Conservation (phyloP, 2,329 filamentous ascomycete genomes). For the Salinomyces thailandicus region DNA sequence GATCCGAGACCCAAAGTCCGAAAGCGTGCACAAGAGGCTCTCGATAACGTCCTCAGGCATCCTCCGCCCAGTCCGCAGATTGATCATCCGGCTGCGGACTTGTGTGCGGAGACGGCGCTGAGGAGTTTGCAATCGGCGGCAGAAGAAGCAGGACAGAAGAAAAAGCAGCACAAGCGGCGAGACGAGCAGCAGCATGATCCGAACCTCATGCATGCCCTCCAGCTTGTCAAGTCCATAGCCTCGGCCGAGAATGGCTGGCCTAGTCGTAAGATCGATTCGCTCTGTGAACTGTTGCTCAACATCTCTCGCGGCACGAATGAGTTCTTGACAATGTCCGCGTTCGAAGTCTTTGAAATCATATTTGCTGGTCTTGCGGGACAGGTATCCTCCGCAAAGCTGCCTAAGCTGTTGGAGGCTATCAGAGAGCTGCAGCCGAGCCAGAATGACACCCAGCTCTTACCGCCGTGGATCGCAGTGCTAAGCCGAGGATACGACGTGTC, state of each 20-base stretch:
- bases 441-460: slow-evolving; percentile 88
- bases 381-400: slow-evolving; percentile 78
- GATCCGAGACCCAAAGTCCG: slow-evolving; percentile 88
- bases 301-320: slow-evolving; percentile 88
- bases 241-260: slow-evolving; percentile 87
- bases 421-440: slow-evolving; percentile 81
- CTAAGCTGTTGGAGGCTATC: slow-evolving; percentile 81
- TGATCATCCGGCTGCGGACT: slow-evolving; percentile 89
- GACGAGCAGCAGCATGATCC: slow-evolving; percentile 57
- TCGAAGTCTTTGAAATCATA: slow-evolving; percentile 95
- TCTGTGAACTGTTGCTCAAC: slow-evolving; percentile 79
- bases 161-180: slow-evolving; percentile 45
- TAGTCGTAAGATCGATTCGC: slow-evolving; percentile 82
- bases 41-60: slow-evolving; percentile 70
- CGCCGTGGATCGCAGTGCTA: slow-evolving; percentile 91
- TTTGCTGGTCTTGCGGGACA: slow-evolving; percentile 86
- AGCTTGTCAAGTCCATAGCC: slow-evolving; percentile 84
- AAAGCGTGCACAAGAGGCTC: slow-evolving; percentile 81
- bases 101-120: slow-evolving; percentile 88
- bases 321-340: slow-evolving; percentile 90
- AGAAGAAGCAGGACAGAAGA: slow-evolving; percentile 60
- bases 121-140: slow-evolving; percentile 68
- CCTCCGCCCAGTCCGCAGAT: slow-evolving; percentile 84
- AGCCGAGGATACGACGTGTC: slow-evolving; percentile 92
- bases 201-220: slow-evolving; percentile 78